Evolutionary conservation across 1,284 basidiomycete species (phyloP).

Genomic region (Trichosporon inkin): DNA sequence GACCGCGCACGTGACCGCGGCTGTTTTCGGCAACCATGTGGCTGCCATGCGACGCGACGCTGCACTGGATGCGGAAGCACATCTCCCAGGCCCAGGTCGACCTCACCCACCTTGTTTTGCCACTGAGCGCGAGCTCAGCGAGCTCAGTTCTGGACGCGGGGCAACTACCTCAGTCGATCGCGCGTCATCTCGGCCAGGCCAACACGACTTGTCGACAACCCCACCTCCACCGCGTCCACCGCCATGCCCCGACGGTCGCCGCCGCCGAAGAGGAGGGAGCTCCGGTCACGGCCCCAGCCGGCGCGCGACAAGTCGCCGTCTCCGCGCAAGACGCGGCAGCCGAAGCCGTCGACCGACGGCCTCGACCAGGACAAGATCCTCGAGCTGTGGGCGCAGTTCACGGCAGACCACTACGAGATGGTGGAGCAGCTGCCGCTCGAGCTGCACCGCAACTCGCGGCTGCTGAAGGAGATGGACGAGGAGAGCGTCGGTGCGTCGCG

Average conservation of each 20-base stretch:
- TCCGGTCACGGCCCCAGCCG: constrained; percentile 1
- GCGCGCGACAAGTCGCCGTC: constrained; percentile 3
- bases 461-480: constrained; percentile 76
- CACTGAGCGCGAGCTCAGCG: too few relatives aligned
- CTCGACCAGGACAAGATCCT: constrained; percentile 33
- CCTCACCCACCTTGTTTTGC: too few relatives aligned
- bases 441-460: constrained; percentile 69
- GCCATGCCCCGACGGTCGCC: not conserved
- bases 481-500: constrained; percentile 60
- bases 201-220: not conserved
- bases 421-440: constrained; percentile 83
- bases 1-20: too few relatives aligned
- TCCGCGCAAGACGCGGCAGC: constrained; percentile 10
- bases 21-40: too few relatives aligned
- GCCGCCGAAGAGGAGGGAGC: not conserved
- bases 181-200: too few relatives aligned
- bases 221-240: too few relatives aligned
- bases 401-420: constrained; percentile 74
- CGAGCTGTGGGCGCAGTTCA: constrained; percentile 69
- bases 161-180: too few relatives aligned
- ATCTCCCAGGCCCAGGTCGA: too few relatives aligned
- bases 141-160: too few relatives aligned
- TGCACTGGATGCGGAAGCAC: too few relatives aligned
- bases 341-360: not conserved
- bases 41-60: too few relatives aligned